A percentile compares a stretch with the other conserved stretches of the same genome.
phyloP scores from a whole-genome alignment of 352 stramenopile species.

The Phytopythium sindhum region DNA sequence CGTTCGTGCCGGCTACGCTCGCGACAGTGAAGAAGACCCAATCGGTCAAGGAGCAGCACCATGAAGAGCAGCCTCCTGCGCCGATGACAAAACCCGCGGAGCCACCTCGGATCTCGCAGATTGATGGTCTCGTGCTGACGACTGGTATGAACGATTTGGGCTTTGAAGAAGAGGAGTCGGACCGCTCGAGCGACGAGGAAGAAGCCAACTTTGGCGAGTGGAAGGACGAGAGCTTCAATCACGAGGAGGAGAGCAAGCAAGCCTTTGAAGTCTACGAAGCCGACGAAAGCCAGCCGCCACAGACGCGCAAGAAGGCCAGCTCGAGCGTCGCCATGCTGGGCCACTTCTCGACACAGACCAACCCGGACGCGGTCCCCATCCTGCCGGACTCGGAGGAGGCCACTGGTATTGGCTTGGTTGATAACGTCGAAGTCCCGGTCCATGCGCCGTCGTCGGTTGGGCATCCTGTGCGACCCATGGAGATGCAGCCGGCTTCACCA shows the following conservation, averaged over 20 bases:
- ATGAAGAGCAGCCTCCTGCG: neutral
- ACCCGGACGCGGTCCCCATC: constrained; percentile 44
- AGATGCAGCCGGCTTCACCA: constrained; percentile 21
- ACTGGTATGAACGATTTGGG: constrained; percentile 45
- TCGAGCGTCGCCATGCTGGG: constrained; percentile 72
- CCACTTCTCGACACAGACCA: constrained; percentile 64
- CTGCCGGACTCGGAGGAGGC: constrained; percentile 50
- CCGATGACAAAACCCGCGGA: neutral
- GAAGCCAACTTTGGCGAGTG: constrained; percentile 27
- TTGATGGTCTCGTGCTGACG: constrained; percentile 38
- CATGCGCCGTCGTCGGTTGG: constrained; percentile 27
- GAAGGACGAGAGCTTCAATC: constrained; percentile 34
- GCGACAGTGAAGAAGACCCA: neutral
- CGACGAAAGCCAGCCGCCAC: constrained; percentile 15
- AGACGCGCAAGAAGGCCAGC: constrained; percentile 44
- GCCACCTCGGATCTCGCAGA: constrained; percentile 8
- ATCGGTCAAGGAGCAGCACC: neutral
- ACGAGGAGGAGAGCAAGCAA: constrained; percentile 22
- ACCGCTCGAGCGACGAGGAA: constrained; percentile 14
- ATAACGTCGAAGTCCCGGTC: constrained; percentile 45
- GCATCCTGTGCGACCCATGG: constrained; percentile 33
- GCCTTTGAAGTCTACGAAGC: constrained; percentile 11
- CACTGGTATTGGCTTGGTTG: constrained; percentile 46
- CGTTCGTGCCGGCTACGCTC: neutral
- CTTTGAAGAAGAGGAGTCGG: constrained; percentile 41